Evolutionary conservation across 2,329 filamentous ascomycete species (phyloP), one percentile per base, ranked within the genome.

Genomic region (Rutstroemia sp.): DNA sequence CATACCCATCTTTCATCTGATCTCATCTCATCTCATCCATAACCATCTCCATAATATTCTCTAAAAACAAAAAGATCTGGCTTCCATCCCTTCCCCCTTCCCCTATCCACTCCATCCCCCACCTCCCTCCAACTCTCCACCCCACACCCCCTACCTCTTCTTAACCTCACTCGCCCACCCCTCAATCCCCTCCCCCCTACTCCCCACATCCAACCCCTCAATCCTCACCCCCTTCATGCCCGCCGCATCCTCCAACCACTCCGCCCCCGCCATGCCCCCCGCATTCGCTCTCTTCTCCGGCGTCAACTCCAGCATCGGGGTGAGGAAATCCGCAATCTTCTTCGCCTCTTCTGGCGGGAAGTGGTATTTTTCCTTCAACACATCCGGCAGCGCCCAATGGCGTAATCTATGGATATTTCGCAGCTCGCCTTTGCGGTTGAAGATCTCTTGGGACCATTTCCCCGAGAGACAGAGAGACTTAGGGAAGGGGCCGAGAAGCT

Each of bases 361-460:
- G 71, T 97, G 94, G 69, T 99, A 99, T 70, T 99, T 99, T 73
- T 99, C 94, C 59, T 87, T 83, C 34, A 99, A 78, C 1, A 99
- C 94, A 67, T 97, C 92, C 0, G 92, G 84, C 5, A 99, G 77
- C 0, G 92, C 91, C 94, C 94, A 99, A 73, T 97, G 92, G 52
- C 94, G 88, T 61, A 99, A 80, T 46, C 94, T 84, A 72, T 97
- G 94, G 66, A 99, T 99, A 74, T 99, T 97, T 57, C 94, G 89
- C 39, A 99, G 81, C 71, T 99, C 94, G 65, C 94, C 94, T 73
- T 96, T 95, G 63, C 94, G 85, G 71, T 96, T 97, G 78, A 99
- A 99, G 61, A 99, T 99, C 71, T 97, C 94, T 72, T 96, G 92
- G 14, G 87, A 92, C 94, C 94, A 97, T 73, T 96, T 96, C 51